Evolutionary conservation across 441 rosid genomes (phyloP).

Genomic region (Arabidopsis lyrata): DNA sequence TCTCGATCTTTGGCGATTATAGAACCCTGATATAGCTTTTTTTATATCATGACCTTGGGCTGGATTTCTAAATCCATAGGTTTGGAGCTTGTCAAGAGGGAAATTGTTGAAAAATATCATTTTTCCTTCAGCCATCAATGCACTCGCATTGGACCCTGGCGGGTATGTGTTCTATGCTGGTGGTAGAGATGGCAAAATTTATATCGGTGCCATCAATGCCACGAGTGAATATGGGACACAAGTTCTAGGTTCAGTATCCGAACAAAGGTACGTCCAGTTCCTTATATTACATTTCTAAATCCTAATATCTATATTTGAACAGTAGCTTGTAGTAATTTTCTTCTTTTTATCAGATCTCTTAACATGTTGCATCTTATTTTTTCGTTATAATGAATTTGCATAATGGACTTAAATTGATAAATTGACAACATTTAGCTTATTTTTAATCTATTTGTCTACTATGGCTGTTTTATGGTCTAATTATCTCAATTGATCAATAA

Average conservation of each 20-base stretch:
- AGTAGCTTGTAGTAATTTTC: constrained; percentile 9
- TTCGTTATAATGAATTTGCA: neutral
- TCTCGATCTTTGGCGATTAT: neutral
- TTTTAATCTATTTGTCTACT: neutral
- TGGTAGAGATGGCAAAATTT: constrained; percentile 75
- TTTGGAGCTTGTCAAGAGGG: constrained; percentile 82
- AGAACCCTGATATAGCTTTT: constrained; percentile 4
- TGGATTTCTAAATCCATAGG: constrained; percentile 47
- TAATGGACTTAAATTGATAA: neutral
- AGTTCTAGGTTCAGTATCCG: constrained; percentile 68
- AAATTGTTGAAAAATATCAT: constrained; percentile 61
- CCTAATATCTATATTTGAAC: neutral
- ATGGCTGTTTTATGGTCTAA: neutral
- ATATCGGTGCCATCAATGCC: constrained; percentile 72
- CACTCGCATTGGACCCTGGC: constrained; percentile 82
- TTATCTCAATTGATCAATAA: constrained; percentile 3
- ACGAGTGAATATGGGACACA: constrained; percentile 63
- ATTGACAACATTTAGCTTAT: neutral
- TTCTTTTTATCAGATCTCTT: neutral
- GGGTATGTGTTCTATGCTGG: constrained; percentile 92
- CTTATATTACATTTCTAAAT: neutral
- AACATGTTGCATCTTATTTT: constrained; percentile 17
- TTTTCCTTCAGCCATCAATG: constrained; percentile 79
- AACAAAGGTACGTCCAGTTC: constrained; percentile 58
- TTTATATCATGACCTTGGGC: constrained; percentile 1